Percentiles rank a stretch among this genome's conserved stretches.
These are phyloP conservation scores for Picea abies DNA, from an alignment of 83 land plant species.

Conservation along the genomic window DNA sequence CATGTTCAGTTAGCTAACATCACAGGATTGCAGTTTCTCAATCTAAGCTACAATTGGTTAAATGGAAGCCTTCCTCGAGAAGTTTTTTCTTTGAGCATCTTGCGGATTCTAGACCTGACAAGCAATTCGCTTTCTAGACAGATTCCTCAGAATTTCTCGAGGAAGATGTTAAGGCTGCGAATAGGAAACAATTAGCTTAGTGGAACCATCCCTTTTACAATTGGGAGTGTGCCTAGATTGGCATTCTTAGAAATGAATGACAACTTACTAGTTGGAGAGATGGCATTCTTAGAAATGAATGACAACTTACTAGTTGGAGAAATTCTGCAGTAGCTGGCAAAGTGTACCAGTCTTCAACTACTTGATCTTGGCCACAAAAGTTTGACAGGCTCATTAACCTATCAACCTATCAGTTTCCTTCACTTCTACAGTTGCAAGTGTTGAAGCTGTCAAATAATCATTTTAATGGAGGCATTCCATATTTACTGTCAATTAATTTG, in stretches of 20 bases:
- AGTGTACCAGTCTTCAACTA: neutral
- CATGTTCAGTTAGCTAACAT: neutral
- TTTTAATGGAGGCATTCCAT: neutral
- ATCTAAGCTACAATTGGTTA: neutral
- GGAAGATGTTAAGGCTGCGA: neutral
- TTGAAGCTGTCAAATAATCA: neutral
- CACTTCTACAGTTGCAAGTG: neutral
- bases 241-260: too few relatives aligned
- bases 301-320: slow-evolving; percentile 32
- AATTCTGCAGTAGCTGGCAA: slow-evolving; percentile 29
- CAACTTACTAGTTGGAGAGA: too few relatives aligned
- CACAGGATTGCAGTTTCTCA: neutral
- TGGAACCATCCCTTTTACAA: slow-evolving; percentile 39
- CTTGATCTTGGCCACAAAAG: neutral
- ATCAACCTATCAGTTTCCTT: too few relatives aligned
- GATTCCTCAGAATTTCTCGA: neutral
- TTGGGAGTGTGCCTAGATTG: slow-evolving; percentile 30
- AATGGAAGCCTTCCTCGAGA: neutral
- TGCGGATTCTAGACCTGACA: neutral
- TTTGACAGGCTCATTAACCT: neutral
- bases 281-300: too few relatives aligned
- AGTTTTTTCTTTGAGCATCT: neutral
- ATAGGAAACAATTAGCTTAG: slow-evolving; percentile 30
- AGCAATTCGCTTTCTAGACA: neutral
- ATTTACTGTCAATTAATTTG: neutral